Evolutionary conservation across 768 basidiomycete species (phyloP), one percentile per base, ranked within the genome.

Genomic region (Naganishia kalamii): DNA sequence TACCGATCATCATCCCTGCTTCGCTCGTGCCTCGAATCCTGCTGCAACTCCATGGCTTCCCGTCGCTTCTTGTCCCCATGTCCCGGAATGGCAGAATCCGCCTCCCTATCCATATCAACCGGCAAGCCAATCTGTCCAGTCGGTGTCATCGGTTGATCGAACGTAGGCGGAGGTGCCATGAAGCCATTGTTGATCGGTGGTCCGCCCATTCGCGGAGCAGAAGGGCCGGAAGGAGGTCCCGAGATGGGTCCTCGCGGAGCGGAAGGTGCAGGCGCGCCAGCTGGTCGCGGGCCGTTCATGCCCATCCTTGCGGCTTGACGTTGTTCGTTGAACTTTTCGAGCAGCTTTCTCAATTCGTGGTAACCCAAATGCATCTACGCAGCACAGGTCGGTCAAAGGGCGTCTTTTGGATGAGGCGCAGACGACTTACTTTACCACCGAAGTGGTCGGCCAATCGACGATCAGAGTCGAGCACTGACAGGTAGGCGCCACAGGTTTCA

Each of bases 401-500:
- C 25, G 21, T 17, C 8, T 13, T 17, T 10, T 44, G 8, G 46
- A 30, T 30, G 32, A 77, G 23, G 50, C 35, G 41, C 6, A 10
- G 29, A 25, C 33, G 21, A 79, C 88, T 78, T 73, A 90, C 94
- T 83, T 99, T 99, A 74, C 96, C 96, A 80, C 96, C 96, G 82
- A 99, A 99, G 79, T 99, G 96, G 82, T 99, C 96, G 59, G 96
- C 96, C 67, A 99, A 82, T 77, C 96, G 92, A 77, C 94, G 87
- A 82, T 99, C 96, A 65, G 94, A 97, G 80, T 99, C 96, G 51
- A 98, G 83, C 40, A 99, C 90, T 17, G 91, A 94, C 48, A 99
- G 84, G 82, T 98, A 98, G n/a, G 96, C 96, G 72, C 96, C 96
- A 77, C 96, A 99, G 30, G 97, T 93, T 81, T 99, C 96, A 81